phyloP scores from a whole-genome alignment of 1,284 basidiomycete genomes.

The Peniophora sp. region DNA sequence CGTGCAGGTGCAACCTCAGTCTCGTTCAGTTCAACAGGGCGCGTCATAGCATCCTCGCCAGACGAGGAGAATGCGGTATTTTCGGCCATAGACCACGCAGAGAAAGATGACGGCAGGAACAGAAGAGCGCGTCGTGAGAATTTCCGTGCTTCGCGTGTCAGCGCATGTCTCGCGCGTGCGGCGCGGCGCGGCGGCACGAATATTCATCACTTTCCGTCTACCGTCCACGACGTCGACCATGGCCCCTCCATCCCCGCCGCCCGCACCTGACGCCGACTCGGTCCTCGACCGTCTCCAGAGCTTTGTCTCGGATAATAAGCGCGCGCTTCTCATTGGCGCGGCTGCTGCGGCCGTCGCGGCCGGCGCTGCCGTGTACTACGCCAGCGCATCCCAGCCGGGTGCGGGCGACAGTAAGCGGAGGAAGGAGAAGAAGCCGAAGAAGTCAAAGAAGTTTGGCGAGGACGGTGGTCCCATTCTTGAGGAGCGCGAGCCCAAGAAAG shows the following conservation, averaged over 20 bases:
- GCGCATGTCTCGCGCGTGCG: no score
- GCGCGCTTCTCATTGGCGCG: conserved; percentile 57
- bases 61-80: conserved; percentile 44
- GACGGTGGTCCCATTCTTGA: conserved; percentile 69
- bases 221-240: not conserved
- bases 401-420: conserved; percentile 36
- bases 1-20: conserved; percentile 24
- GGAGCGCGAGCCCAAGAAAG: conserved; percentile 42
- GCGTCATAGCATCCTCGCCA: conserved; percentile 51
- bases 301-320: conserved; percentile 72
- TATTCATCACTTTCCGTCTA: no score
- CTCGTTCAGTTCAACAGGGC: conserved; percentile 37
- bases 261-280: conserved; percentile 27
- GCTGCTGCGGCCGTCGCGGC: conserved; percentile 69
- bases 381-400: conserved; percentile 39
- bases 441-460: conserved; percentile 28
- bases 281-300: conserved; percentile 56
- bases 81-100: conserved; percentile 17
- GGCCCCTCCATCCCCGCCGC: conserved; percentile 7
- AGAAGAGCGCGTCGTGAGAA: no score
- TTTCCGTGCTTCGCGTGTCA: no score
- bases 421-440: conserved; percentile 41
- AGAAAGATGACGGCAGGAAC: not conserved
- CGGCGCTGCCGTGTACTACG: conserved; percentile 74
- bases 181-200: no score